These are phyloP conservation scores for Hymenotorrendiella dingleyae DNA, from an alignment of 2,329 filamentous ascomycete species.

Conservation along the genomic window DNA sequence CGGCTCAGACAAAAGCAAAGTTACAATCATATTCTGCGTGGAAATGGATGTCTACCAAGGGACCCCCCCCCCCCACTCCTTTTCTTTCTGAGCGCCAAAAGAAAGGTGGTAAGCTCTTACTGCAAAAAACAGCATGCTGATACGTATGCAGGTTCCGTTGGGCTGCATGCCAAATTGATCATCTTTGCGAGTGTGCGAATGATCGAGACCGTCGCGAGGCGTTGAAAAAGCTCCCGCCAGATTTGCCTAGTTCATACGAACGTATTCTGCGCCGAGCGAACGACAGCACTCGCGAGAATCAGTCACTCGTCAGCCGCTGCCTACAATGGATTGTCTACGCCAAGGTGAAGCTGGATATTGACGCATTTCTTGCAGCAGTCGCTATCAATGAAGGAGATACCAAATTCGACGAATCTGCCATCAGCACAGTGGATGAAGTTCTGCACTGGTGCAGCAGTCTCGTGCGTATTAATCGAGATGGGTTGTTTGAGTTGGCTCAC, in stretches of 20 bases:
- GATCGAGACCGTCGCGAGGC: constrained; percentile 22
- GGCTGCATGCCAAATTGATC: constrained; percentile 30
- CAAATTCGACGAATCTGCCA: constrained; percentile 7
- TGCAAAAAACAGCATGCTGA: too few species aligned
- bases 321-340: constrained; percentile 16
- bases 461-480: constrained; percentile 7
- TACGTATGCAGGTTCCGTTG: constrained; percentile 25
- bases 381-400: constrained; percentile 9
- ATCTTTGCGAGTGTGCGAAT: constrained; percentile 22
- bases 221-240: constrained; percentile 23
- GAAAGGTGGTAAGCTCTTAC: too few species aligned
- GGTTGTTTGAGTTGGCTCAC: constrained; percentile 20
- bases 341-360: neutral
- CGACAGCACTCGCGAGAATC: constrained; percentile 9
- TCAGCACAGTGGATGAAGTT: constrained; percentile 14
- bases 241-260: constrained; percentile 23
- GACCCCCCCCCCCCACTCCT: too few species aligned
- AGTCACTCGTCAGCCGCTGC: constrained; percentile 14
- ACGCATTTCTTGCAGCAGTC: constrained; percentile 17
- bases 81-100: too few species aligned
- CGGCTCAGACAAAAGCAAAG: too few species aligned
- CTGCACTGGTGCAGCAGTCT: constrained; percentile 22
- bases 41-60: too few species aligned
- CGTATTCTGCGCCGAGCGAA: constrained; percentile 25
- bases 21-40: too few species aligned